A percentile compares a stretch with the other conserved stretches of the same genome.
Evolutionary conservation across 1,284 basidiomycete genomes (phyloP).

Genomic region (Phenoliferia sp.): DNA sequence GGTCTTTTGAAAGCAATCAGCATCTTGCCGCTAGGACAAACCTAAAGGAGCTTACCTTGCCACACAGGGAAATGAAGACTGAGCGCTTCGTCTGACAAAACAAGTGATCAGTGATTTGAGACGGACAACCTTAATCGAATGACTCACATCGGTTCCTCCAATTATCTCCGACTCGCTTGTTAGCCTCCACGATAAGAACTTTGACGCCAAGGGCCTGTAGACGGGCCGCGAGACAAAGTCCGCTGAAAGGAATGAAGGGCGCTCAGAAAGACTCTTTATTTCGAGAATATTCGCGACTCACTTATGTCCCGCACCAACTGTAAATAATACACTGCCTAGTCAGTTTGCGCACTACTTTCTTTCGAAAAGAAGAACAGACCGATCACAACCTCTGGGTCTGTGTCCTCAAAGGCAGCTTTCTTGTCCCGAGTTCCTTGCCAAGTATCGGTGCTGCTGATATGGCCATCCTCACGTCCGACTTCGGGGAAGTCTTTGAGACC

Average conservation of each 20-base stretch:
- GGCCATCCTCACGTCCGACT: background rate
- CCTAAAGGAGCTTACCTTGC: constrained; percentile 50
- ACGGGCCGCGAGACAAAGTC: constrained; percentile 38
- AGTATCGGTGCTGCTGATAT: background rate
- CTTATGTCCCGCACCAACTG: constrained; percentile 35
- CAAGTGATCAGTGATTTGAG: background rate
- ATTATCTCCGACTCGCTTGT: constrained; percentile 52
- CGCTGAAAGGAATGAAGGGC: constrained; percentile 11
- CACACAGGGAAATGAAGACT: constrained; percentile 48
- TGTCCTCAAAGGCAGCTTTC: background rate
- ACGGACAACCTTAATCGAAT: background rate
- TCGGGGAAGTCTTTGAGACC: background rate
- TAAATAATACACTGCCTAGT: background rate
- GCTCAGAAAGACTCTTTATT: background rate
- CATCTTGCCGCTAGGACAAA: background rate
- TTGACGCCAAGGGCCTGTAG: constrained; percentile 34
- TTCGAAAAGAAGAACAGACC: background rate
- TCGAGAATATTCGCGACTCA: too few relatives aligned
- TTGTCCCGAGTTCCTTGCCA: background rate
- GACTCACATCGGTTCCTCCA: constrained; percentile 57
- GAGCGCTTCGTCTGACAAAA: background rate
- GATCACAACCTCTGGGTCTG: background rate
- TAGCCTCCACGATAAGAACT: constrained; percentile 35
- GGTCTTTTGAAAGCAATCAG: constrained; percentile 15
- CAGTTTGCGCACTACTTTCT: background rate